Evolutionary conservation across 495 filamentous ascomycete species (phyloP).

Genomic region (Penicillium parvum): DNA sequence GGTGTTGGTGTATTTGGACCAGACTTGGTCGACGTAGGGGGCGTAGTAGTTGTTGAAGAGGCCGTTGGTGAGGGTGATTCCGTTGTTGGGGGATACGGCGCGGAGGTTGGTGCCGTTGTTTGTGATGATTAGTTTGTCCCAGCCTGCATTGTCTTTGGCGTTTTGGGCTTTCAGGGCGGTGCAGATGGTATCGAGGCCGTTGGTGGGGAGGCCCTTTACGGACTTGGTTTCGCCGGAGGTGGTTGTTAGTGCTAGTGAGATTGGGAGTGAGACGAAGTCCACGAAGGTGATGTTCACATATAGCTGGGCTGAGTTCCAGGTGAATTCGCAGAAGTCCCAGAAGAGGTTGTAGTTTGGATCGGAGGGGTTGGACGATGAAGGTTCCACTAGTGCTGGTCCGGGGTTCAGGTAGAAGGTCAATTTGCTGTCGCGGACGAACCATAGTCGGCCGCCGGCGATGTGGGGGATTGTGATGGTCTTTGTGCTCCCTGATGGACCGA

Average conservation of each 20-base stretch:
- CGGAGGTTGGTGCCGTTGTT: constrained; percentile 51
- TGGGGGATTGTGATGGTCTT: constrained; percentile 61
- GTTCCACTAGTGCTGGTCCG: constrained; percentile 65
- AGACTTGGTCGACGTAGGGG: constrained; percentile 60
- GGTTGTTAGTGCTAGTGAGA: constrained; percentile 57
- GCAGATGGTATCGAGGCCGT: constrained; percentile 55
- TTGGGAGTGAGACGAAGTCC: constrained; percentile 66
- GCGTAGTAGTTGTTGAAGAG: constrained; percentile 62
- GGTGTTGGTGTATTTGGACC: constrained; percentile 50
- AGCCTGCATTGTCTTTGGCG: constrained; percentile 51
- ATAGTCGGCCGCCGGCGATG: constrained; percentile 63
- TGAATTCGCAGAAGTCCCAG: constrained; percentile 75
- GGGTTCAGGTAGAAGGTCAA: constrained; percentile 70
- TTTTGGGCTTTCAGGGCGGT: constrained; percentile 50
- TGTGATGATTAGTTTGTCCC: constrained; percentile 58
- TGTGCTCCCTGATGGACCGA: constrained; percentile 57
- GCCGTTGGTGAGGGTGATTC: constrained; percentile 48
- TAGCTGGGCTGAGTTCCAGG: constrained; percentile 60
- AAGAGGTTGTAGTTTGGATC: constrained; percentile 61
- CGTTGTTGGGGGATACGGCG: constrained; percentile 63
- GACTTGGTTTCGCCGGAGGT: constrained; percentile 46
- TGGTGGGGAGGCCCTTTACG: constrained; percentile 54
- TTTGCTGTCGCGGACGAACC: constrained; percentile 57
- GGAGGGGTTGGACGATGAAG: constrained; percentile 58
- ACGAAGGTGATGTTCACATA: constrained; percentile 75